These are phyloP conservation scores for Cyclotella sp. DNA, from an alignment of 108 stramenopile species.

Conservation along the genomic window DNA sequence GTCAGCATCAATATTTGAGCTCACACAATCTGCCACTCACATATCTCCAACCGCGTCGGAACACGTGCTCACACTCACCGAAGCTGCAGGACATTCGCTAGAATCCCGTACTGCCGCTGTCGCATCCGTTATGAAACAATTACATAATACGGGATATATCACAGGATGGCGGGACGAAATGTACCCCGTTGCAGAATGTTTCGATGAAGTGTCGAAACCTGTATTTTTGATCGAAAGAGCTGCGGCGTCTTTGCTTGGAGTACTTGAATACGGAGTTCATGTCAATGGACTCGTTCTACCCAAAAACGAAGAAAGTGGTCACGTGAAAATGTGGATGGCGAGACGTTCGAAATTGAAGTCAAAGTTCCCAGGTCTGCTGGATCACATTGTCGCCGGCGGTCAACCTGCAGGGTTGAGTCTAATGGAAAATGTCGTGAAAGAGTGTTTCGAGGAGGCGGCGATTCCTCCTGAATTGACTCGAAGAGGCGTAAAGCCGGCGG, in stretches of 20 bases:
- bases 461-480: conserved; percentile 65
- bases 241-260: conserved; percentile 75
- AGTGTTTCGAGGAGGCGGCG: conserved; percentile 90
- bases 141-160: conserved; percentile 65
- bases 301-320: conserved; percentile 16
- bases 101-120: conserved; percentile 73
- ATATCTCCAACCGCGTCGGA: not conserved
- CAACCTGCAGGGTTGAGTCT: conserved; percentile 79
- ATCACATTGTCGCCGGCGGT: conserved; percentile 93
- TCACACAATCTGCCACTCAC: not conserved
- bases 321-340: conserved; percentile 86
- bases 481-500: conserved; percentile 58
- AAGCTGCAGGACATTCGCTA: conserved; percentile 51
- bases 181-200: conserved; percentile 67
- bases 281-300: conserved; percentile 78
- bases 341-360: conserved; percentile 78
- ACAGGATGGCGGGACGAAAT: conserved; percentile 87
- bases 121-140: conserved; percentile 55
- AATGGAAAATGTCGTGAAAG: conserved; percentile 89
- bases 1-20: conserved; percentile 14
- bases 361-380: conserved; percentile 87
- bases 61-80: conserved; percentile 48
- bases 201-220: conserved; percentile 60
- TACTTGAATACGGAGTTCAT: conserved; percentile 78
- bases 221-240: conserved; percentile 86